phyloP scores from a whole-genome alignment of 2,329 filamentous ascomycete species.

The Colletotrichum cuscutae region DNA sequence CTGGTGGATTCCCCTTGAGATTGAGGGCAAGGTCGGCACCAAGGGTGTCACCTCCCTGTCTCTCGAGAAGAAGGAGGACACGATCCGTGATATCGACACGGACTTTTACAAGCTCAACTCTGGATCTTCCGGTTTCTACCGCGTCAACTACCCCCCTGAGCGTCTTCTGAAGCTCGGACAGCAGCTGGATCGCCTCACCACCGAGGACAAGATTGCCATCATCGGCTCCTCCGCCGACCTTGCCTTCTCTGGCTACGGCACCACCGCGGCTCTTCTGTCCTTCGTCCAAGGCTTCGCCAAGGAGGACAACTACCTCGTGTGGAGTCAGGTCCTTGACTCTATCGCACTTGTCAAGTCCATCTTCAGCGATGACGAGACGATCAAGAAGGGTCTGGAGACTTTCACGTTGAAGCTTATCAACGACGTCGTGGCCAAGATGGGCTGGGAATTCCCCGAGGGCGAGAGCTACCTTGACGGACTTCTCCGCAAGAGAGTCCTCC shows the following conservation, averaged over 20 bases:
- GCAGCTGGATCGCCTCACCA: constrained; percentile 78
- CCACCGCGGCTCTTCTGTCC: constrained; percentile 82
- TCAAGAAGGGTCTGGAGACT: constrained; percentile 78
- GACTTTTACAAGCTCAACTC: constrained; percentile 95
- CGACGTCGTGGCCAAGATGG: constrained; percentile 79
- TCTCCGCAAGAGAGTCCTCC: constrained; percentile 83
- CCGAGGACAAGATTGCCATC: constrained; percentile 92
- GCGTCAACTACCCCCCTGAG: constrained; percentile 90
- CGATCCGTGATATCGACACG: constrained; percentile 77
- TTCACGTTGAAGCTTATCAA: constrained; percentile 83
- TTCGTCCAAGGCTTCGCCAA: constrained; percentile 86
- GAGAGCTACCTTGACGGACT: constrained; percentile 88
- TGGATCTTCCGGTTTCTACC: constrained; percentile 87
- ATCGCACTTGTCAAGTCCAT: constrained; percentile 83
- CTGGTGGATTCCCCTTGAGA: constrained; percentile 94
- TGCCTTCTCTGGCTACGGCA: constrained; percentile 86
- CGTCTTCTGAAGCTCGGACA: constrained; percentile 83
- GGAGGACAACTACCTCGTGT: constrained; percentile 89
- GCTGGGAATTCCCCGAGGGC: constrained; percentile 82
- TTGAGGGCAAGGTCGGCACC: constrained; percentile 79
- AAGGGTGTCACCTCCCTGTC: constrained; percentile 72
- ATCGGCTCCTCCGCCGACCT: constrained; percentile 91
- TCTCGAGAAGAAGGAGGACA: constrained; percentile 81
- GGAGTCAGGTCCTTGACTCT: constrained; percentile 85
- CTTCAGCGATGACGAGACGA: constrained; percentile 79